Percentiles rank a stretch among this genome's conserved stretches.
phyloP scores from a whole-genome alignment of 2,329 filamentous ascomycete species.

The Amauroascus niger region DNA sequence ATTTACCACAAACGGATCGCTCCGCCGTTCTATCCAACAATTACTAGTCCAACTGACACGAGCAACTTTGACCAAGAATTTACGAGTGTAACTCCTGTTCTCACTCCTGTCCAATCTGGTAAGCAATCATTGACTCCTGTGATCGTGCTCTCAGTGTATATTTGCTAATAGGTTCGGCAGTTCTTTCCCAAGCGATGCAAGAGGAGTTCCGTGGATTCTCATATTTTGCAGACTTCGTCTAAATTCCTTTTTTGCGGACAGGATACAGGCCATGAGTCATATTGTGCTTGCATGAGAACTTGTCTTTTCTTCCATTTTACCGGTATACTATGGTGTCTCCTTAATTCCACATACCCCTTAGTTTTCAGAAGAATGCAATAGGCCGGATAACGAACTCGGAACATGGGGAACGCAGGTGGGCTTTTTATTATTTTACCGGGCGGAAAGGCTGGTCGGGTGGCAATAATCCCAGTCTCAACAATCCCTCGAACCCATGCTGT shows the following conservation, averaged over 20 bases:
- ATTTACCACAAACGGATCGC: constrained; percentile 90
- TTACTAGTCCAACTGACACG: constrained; percentile 91
- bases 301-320: not conserved
- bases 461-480: not conserved
- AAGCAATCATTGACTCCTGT: constrained; percentile 39
- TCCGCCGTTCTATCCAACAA: constrained; percentile 79
- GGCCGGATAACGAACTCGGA: not conserved
- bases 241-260: constrained; percentile 19
- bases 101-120: constrained; percentile 96
- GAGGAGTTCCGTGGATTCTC: constrained; percentile 99
- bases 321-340: constrained; percentile 2
- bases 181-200: constrained; percentile 96
- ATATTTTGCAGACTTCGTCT: constrained; percentile 86
- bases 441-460: not conserved
- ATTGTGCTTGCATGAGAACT: not conserved
- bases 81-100: constrained; percentile 91
- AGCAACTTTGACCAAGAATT: constrained; percentile 99
- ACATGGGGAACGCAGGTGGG: not conserved
- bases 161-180: constrained; percentile 39
- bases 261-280: not conserved
- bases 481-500: not conserved
- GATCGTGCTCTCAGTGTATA: not conserved
- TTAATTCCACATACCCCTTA: constrained; percentile 10
- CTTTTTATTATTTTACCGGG: not conserved
- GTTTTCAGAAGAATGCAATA: not conserved